phyloP scores from a whole-genome alignment of 192 early-diverging fungal genomes.

The Bifiguratus adelaidae region DNA sequence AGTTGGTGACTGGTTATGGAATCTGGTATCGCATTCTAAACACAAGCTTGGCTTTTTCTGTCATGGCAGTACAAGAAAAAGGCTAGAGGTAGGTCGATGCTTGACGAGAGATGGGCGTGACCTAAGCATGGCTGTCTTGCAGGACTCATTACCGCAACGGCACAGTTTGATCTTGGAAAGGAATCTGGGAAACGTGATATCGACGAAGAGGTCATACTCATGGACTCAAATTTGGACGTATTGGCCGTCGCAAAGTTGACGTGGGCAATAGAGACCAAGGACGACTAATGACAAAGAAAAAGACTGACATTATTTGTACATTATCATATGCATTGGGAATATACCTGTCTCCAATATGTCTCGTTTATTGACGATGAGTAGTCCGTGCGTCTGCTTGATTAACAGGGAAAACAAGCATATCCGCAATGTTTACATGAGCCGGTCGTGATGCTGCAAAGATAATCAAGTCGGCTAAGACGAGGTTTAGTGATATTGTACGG shows the following conservation, averaged over 20 bases:
- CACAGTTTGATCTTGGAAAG: slow-evolving; percentile 10
- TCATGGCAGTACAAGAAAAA: slow-evolving; percentile 21
- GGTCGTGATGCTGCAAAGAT: slow-evolving; percentile 72
- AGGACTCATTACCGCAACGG: slow-evolving; percentile 23
- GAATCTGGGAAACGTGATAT: slow-evolving; percentile 10
- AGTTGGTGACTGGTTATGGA: neutral
- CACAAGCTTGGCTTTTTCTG: neutral
- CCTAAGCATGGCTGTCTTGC: neutral
- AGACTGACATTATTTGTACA: slow-evolving; percentile 3
- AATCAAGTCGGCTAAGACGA: slow-evolving; percentile 48
- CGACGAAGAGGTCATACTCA: slow-evolving; percentile 31
- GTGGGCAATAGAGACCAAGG: slow-evolving; percentile 30
- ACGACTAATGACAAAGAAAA: slow-evolving; percentile 6
- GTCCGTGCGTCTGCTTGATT: slow-evolving; percentile 28
- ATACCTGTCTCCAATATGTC: too few relatives aligned
- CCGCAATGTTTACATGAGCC: slow-evolving; percentile 63
- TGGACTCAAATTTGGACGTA: slow-evolving; percentile 32
- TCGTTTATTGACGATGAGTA: too few relatives aligned
- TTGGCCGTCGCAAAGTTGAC: slow-evolving; percentile 29
- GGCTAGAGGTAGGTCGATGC: slow-evolving; percentile 14
- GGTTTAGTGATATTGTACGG: slow-evolving; percentile 1
- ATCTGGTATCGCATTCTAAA: neutral
- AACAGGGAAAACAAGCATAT: slow-evolving; percentile 45
- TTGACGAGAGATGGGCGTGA: too few relatives aligned
- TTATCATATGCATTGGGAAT: too few relatives aligned